Conservation (phyloP, 495 filamentous ascomycete genomes). For the Neurospora tetraspora region DNA sequence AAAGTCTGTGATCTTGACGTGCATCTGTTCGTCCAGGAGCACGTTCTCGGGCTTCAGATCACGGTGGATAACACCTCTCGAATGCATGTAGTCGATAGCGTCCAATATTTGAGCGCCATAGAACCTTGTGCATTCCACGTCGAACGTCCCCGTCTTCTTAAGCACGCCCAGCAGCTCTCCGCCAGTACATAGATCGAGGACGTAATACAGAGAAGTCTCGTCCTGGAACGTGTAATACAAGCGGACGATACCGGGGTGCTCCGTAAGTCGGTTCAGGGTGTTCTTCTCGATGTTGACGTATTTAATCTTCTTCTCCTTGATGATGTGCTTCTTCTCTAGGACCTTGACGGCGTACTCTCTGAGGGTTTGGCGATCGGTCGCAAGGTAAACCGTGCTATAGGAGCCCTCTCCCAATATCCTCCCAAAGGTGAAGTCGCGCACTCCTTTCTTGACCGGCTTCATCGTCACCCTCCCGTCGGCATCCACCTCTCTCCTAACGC, state of each 20-base stretch:
- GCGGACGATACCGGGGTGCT: constrained; percentile 93
- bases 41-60: constrained; percentile 98
- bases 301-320: constrained; percentile 99
- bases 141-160: constrained; percentile 89
- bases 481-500: constrained; percentile 69
- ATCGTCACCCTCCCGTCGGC: constrained; percentile 72
- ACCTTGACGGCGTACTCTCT: constrained; percentile 99
- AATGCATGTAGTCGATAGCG: constrained; percentile 97
- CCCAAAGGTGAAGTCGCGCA: constrained; percentile 93
- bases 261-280: constrained; percentile 88
- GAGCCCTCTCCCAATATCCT: constrained; percentile 90
- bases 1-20: constrained; percentile 98
- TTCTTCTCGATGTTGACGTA: constrained; percentile 99
- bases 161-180: constrained; percentile 88
- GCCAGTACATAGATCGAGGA: constrained; percentile 85
- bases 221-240: constrained; percentile 99
- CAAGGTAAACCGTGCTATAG: constrained; percentile 92
- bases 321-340: constrained; percentile 96
- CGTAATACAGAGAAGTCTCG: constrained; percentile 90
- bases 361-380: constrained; percentile 87
- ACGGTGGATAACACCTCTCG: constrained; percentile 87
- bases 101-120: constrained; percentile 96
- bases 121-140: constrained; percentile 90
- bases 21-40: constrained; percentile 86
- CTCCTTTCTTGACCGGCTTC: constrained; percentile 87